phyloP scores from a whole-genome alignment of 305 asterid species.

The Euphrasia arctica region DNA sequence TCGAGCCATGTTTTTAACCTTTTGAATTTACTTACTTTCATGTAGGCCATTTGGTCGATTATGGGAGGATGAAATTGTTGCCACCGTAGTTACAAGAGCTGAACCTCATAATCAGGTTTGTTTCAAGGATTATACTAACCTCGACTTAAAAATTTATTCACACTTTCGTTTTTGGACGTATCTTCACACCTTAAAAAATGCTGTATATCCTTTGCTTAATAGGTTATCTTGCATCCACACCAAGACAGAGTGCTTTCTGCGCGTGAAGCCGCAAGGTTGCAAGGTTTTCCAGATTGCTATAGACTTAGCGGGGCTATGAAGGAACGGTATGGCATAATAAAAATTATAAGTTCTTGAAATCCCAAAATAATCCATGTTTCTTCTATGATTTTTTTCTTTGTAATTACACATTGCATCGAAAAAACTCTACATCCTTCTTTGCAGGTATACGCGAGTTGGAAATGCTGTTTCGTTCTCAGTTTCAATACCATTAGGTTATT shows the following conservation, averaged over 20 bases:
- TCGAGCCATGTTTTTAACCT: neutral
- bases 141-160: too few relatives aligned
- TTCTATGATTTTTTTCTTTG: too few relatives aligned
- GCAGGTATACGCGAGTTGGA: conserved; percentile 10
- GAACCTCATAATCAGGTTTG: conserved; percentile 9
- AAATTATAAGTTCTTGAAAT: too few relatives aligned
- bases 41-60: conserved; percentile 12
- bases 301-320: neutral
- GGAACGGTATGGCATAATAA: neutral
- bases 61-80: neutral
- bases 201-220: neutral
- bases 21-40: neutral
- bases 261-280: conserved; percentile 8
- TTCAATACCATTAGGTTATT: conserved; percentile 4
- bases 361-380: too few relatives aligned
- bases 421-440: neutral
- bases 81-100: conserved; percentile 12
- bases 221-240: conserved; percentile 2
- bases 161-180: neutral
- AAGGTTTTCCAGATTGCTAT: conserved; percentile 15
- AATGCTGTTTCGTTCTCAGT: conserved; percentile 1
- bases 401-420: too few relatives aligned
- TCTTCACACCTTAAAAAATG: too few relatives aligned
- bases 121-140: too few relatives aligned
- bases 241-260: conserved; percentile 7